phyloP scores from a whole-genome alignment of 2,329 filamentous ascomycete species.

The Colletotrichum eremochloae region DNA sequence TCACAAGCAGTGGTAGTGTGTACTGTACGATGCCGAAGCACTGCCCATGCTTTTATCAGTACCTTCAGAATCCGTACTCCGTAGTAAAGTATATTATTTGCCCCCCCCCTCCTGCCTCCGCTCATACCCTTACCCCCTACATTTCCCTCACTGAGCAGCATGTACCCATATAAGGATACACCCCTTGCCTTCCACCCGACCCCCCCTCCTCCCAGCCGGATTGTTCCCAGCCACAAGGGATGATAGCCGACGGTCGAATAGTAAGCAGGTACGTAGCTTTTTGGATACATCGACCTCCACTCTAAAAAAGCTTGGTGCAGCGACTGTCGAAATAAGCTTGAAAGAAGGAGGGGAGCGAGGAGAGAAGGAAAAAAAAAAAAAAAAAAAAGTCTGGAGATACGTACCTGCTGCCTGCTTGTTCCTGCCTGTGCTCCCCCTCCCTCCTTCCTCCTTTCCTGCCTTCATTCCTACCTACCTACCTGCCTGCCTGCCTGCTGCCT shows the following conservation, averaged over 20 bases:
- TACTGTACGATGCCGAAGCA: too few species aligned
- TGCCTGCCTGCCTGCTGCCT: neutral
- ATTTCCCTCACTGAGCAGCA: neutral
- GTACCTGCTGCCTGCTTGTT: constrained; percentile 14
- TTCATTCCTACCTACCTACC: constrained; percentile 9
- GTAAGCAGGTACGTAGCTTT: neutral
- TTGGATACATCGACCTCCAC: constrained; percentile 34
- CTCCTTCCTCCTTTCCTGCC: neutral
- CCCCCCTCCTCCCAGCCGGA: constrained; percentile 6
- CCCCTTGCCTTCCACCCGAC: neutral
- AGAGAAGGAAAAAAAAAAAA: neutral
- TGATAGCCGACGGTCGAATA: neutral
- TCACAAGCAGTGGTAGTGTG: too few species aligned
- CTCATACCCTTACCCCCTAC: neutral
- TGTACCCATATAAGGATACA: too few species aligned
- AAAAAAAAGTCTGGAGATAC: neutral
- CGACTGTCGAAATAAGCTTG: constrained; percentile 44
- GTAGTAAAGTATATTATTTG: too few species aligned
- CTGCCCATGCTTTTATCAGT: too few species aligned
- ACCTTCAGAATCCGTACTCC: too few species aligned
- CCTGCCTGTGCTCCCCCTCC: neutral
- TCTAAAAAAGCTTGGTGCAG: constrained; percentile 41
- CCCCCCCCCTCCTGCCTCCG: too few species aligned
- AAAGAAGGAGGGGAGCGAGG: constrained; percentile 34
- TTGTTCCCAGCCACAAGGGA: constrained; percentile 2